Conservation (phyloP, 805 yeast species). For the Vanderwaltozyma yarrowii region DNA sequence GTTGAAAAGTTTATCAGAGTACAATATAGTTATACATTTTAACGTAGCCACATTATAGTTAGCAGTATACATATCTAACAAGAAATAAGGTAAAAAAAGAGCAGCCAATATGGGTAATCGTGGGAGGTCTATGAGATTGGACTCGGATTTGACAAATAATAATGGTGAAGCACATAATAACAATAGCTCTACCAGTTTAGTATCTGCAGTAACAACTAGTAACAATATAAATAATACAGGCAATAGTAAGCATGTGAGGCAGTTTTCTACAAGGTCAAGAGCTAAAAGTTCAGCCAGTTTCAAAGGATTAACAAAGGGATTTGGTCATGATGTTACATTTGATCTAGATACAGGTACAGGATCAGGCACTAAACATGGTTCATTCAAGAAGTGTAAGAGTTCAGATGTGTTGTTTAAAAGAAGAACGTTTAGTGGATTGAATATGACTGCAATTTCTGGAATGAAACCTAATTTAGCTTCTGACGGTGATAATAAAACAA, state of each 20-base stretch:
- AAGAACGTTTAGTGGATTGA: slow-evolving; percentile 23
- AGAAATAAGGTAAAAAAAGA: too few species aligned
- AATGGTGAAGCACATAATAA: not conserved
- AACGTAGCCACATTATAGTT: too few species aligned
- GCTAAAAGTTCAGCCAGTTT: slow-evolving; percentile 27
- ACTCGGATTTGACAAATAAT: not conserved
- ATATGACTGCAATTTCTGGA: slow-evolving; percentile 26
- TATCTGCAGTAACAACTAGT: too few species aligned
- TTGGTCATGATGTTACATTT: slow-evolving; percentile 18
- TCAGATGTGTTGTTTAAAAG: slow-evolving; percentile 23
- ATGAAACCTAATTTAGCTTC: slow-evolving; percentile 15
- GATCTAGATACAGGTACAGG: slow-evolving; percentile 4
- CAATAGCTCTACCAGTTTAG: not conserved
- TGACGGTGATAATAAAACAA: not conserved
- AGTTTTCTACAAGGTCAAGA: slow-evolving; percentile 25
- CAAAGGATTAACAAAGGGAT: slow-evolving; percentile 21
- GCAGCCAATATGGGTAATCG: not conserved
- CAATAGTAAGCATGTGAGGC: slow-evolving; percentile 10
- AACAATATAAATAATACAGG: not conserved
- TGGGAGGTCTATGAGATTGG: not conserved
- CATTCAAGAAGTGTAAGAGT: slow-evolving; percentile 20
- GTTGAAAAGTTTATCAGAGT: not conserved
- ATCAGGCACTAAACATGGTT: slow-evolving; percentile 2
- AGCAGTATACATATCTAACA: too few species aligned
- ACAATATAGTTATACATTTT: too few species aligned